Percentiles rank a stretch among this genome's conserved stretches.
phyloP scores from a whole-genome alignment of 2,329 filamentous ascomycete species.

The Pestalotiopsis sp. region DNA sequence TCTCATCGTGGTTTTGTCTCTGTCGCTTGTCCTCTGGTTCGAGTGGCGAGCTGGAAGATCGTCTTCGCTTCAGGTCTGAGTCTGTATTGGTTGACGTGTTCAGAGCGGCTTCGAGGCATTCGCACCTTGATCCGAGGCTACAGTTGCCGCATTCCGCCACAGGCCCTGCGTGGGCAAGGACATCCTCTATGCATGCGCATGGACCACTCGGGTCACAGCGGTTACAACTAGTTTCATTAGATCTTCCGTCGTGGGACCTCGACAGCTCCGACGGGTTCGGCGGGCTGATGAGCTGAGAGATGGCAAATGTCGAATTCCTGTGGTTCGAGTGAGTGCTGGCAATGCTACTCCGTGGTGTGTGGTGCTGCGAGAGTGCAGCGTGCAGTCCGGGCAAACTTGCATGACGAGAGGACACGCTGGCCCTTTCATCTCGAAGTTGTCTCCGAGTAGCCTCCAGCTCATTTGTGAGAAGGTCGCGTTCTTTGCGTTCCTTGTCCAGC shows the following conservation, averaged over 20 bases:
- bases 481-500: constrained; percentile 59
- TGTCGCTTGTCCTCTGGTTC: constrained; percentile 57
- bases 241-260: constrained; percentile 27
- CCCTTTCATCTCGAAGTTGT: constrained; percentile 24
- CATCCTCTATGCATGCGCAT: constrained; percentile 63
- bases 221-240: constrained; percentile 49
- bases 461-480: constrained; percentile 37
- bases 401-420: constrained; percentile 26
- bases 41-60: constrained; percentile 43
- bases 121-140: constrained; percentile 61
- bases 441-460: constrained; percentile 29
- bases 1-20: constrained; percentile 48
- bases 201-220: constrained; percentile 53
- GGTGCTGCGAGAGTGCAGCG: constrained; percentile 23
- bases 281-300: constrained; percentile 59
- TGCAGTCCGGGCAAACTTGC: constrained; percentile 26
- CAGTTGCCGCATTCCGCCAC: constrained; percentile 67
- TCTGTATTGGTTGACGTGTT: constrained; percentile 33
- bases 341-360: constrained; percentile 28
- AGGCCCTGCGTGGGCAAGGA: constrained; percentile 47
- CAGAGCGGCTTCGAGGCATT: constrained; percentile 55
- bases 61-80: constrained; percentile 52
- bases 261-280: constrained; percentile 37
- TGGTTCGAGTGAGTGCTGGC: constrained; percentile 23
- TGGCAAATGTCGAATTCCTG: constrained; percentile 49